Evolutionary conservation across 108 stramenopile genomes (phyloP), one percentile per base, ranked within the genome.

Genomic region (Schizochytrium sp.): DNA sequence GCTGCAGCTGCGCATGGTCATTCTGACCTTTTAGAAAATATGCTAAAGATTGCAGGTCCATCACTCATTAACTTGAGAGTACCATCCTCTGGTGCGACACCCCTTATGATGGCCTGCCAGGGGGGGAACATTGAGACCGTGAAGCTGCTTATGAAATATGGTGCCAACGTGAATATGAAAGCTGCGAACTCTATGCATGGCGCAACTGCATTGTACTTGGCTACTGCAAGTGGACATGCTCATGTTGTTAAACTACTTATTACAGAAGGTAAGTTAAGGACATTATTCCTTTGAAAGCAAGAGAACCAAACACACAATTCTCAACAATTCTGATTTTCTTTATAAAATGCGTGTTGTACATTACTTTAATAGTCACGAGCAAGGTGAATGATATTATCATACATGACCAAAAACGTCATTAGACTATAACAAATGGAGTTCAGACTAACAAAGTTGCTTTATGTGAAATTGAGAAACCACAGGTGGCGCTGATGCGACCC

Each of bases 131-230:
- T 83, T 10, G 28, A 55, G 1, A n/a, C 28, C 5, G 28, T 83
- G 8, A 10, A 12, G 50, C 1, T 7, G 47, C 53, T 83, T 5
- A 10, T 83, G 4, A 53, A 17, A 10, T 17, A n/a, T 42, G 76
- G 76, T n/a, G 76, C 76, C 0, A 10, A 28, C 47, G 76, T 83
- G 76, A 55, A 83, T 83, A 5, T 38, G 50, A 47, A 50, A 47
- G 76, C 50, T 8, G 76, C 28, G 0, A 28, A 83, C 45, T 55
- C 5, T 3, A 42, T 83, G 19, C 53, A 55, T 55, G 76, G 76
- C 0, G 47, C 76, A 5, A 83, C 76, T 10, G 76, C 76, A 5
- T 28, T 83, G 76, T 55, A 83, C 76, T 55, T 83, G 76, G 76
- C 76, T 17, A n/a, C 15, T 38, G 50, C 49, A n/a, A 40, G 28